phyloP scores from a whole-genome alignment of 306 rosid genomes.

The Prunus salicina region DNA sequence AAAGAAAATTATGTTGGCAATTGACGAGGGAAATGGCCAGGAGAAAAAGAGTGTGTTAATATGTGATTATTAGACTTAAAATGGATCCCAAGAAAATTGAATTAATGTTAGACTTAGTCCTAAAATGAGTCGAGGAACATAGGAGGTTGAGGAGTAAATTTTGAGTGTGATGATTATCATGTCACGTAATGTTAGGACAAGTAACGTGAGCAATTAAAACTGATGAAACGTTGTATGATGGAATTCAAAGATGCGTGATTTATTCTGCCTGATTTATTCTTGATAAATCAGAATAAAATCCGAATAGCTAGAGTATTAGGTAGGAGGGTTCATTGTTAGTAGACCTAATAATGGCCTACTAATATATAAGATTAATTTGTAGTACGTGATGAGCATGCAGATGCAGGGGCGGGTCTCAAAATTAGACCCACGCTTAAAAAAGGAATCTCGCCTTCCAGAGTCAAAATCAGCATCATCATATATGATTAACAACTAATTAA shows the following conservation, averaged over 20 bases:
- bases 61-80: no score
- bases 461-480: background rate
- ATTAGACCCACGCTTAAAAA: background rate
- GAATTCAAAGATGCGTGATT: conserved; percentile 13
- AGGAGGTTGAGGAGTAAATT: background rate
- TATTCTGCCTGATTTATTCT: background rate
- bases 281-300: conserved; percentile 10
- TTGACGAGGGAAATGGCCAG: no score
- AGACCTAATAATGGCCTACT: conserved; percentile 46
- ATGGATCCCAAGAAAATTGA: no score
- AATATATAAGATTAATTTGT: conserved; percentile 25
- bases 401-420: conserved; percentile 30
- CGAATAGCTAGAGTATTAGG: no score
- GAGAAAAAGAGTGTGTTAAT: no score
- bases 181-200: background rate
- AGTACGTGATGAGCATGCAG: conserved; percentile 58
- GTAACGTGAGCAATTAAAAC: background rate
- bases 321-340: conserved; percentile 31
- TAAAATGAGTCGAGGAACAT: background rate
- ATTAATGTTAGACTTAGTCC: no score
- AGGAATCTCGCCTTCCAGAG: background rate
- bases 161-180: no score
- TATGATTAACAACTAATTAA: background rate
- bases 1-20: no score
- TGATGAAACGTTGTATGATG: background rate